phyloP scores from a whole-genome alignment of 2,329 filamentous ascomycete genomes.

The Colletotrichum zoysiae region DNA sequence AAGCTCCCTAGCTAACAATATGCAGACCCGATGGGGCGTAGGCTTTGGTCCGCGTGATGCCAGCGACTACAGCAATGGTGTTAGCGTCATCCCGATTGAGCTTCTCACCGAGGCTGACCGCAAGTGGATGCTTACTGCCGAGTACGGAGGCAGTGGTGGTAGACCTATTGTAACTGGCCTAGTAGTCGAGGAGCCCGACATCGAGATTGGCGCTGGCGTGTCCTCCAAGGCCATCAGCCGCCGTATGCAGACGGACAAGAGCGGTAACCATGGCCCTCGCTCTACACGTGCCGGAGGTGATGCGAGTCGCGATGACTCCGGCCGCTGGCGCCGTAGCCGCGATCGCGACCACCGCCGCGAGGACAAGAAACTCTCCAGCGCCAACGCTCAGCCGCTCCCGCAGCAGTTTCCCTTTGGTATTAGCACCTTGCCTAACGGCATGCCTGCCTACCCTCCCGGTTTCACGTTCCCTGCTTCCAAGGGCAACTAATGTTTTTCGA shows the following conservation, averaged over 20 bases:
- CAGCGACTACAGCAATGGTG: slow-evolving; percentile 91
- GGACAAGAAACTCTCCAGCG: slow-evolving; percentile 44
- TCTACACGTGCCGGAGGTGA: slow-evolving; percentile 64
- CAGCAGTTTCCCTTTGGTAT: slow-evolving; percentile 56
- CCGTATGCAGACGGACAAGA: slow-evolving; percentile 77
- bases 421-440: slow-evolving; percentile 56
- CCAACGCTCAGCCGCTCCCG: slow-evolving; percentile 44
- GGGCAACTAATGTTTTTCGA: slow-evolving; percentile 16
- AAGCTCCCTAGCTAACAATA: slow-evolving; percentile 23
- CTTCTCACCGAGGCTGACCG: slow-evolving; percentile 95
- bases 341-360: slow-evolving; percentile 48
- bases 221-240: slow-evolving; percentile 88
- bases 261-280: slow-evolving; percentile 73
- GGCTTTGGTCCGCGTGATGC: slow-evolving; percentile 97
- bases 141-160: slow-evolving; percentile 93
- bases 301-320: slow-evolving; percentile 48
- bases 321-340: slow-evolving; percentile 49
- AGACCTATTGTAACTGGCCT: slow-evolving; percentile 83
- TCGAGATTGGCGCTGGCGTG: slow-evolving; percentile 97
- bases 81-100: slow-evolving; percentile 93
- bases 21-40: slow-evolving; percentile 93
- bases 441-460: slow-evolving; percentile 57
- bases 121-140: slow-evolving; percentile 96
- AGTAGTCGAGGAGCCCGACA: slow-evolving; percentile 96
- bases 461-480: slow-evolving; percentile 55